These are phyloP conservation scores for Herpotrichia juniperi DNA, from an alignment of 2,329 filamentous ascomycete genomes.

Conservation along the genomic window DNA sequence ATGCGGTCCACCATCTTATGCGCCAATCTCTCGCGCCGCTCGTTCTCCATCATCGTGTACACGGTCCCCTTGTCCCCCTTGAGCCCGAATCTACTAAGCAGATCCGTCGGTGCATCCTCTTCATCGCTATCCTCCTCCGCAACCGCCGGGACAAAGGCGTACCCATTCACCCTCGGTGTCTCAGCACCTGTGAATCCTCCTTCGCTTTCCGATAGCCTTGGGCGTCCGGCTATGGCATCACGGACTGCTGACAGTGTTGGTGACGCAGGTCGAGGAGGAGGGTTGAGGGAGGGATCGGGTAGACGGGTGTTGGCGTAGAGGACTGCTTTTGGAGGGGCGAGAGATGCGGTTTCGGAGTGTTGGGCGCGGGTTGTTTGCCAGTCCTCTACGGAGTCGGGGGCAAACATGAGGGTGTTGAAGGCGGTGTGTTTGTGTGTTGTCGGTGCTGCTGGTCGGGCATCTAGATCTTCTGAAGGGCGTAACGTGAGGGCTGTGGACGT, in stretches of 20 bases:
- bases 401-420: slow-evolving; percentile 88
- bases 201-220: slow-evolving; percentile 67
- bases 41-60: slow-evolving; percentile 80
- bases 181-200: slow-evolving; percentile 69
- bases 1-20: slow-evolving; percentile 86
- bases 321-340: slow-evolving; percentile 77
- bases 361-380: slow-evolving; percentile 66
- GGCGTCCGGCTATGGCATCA: slow-evolving; percentile 79
- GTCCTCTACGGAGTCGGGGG: slow-evolving; percentile 67
- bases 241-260: slow-evolving; percentile 83
- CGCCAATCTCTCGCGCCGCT: slow-evolving; percentile 80
- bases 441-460: slow-evolving; percentile 77
- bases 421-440: slow-evolving; percentile 73
- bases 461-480: slow-evolving; percentile 64
- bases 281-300: slow-evolving; percentile 54
- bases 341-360: slow-evolving; percentile 71
- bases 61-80: slow-evolving; percentile 22
- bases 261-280: slow-evolving; percentile 66
- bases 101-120: slow-evolving; percentile 44
- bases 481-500: slow-evolving; percentile 53
- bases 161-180: slow-evolving; percentile 91
- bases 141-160: slow-evolving; percentile 91
- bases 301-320: slow-evolving; percentile 84
- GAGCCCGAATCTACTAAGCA: slow-evolving; percentile 54
- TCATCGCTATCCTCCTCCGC: slow-evolving; percentile 70